phyloP scores from a whole-genome alignment of 1,284 basidiomycete species.

The Melampsora americana region DNA sequence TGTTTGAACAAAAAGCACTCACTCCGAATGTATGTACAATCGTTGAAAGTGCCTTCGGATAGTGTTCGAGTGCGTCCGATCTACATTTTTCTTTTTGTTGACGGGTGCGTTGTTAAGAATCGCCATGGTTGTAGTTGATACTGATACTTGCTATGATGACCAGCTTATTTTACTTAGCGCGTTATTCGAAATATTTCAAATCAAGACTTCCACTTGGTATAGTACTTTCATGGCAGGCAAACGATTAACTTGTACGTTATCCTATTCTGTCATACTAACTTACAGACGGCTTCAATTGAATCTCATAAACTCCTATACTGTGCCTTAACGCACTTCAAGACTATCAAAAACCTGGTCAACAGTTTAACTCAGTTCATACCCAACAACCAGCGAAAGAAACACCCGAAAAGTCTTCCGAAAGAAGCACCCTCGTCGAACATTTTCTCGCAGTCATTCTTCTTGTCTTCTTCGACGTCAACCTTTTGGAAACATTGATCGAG shows the following conservation, averaged over 20 bases:
- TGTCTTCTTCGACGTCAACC: slow-evolving; percentile 59
- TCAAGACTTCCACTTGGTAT: slow-evolving; percentile 83
- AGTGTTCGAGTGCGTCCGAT: slow-evolving; percentile 68
- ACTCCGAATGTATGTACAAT: slow-evolving; percentile 77
- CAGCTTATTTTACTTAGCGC: slow-evolving; percentile 88
- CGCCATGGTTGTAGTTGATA: slow-evolving; percentile 36
- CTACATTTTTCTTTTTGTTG: slow-evolving; percentile 13
- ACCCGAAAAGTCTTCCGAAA: slow-evolving; percentile 49
- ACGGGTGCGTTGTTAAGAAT: slow-evolving; percentile 5
- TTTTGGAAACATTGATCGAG: slow-evolving; percentile 68
- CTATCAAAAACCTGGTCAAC: slow-evolving; percentile 44
- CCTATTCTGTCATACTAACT: slow-evolving; percentile 17
- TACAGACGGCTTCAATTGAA: background rate
- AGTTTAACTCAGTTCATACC: slow-evolving; percentile 16
- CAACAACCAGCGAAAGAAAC: slow-evolving; percentile 26
- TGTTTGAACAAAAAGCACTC: slow-evolving; percentile 84
- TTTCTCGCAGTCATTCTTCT: slow-evolving; percentile 85
- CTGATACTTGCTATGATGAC: slow-evolving; percentile 5
- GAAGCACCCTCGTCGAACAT: slow-evolving; percentile 84
- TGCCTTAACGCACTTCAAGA: slow-evolving; percentile 29
- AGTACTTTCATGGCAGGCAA: slow-evolving; percentile 82
- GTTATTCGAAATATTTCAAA: slow-evolving; percentile 88
- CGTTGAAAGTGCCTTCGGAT: slow-evolving; percentile 78
- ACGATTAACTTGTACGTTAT: slow-evolving; percentile 70
- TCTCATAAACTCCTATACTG: slow-evolving; percentile 18